Evolutionary conservation across 1,284 basidiomycete genomes (phyloP), one percentile per base, ranked within the genome.

Genomic region (Sporisorium sorghi): DNA sequence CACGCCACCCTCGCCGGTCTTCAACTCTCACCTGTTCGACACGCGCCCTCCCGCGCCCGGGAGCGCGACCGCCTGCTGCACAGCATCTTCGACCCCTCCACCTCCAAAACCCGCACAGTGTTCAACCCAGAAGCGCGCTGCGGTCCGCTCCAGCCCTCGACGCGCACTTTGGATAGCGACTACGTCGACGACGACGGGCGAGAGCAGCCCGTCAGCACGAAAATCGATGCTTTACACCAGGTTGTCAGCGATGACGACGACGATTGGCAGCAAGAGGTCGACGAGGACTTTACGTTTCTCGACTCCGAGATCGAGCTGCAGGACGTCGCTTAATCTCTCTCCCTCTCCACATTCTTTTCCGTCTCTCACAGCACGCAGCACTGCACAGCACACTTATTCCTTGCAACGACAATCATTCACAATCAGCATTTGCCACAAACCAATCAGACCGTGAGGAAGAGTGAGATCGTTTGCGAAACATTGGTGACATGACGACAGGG

Each of bases 201-300:
- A 12, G 26, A 11, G 6, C 37, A 19, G n/a, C n/a, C n/a, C 8
- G 15, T 40, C 37, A 40, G 35, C 35, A n/a, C 15, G 5, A 17
- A 40, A 7, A 1, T 9, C 37, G n/a, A 40, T n/a, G 15, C 37
- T 40, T 5, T 17, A 17, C 37, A 15, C 12, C n/a, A n/a, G n/a
- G n/a, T n/a, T n/a, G 37, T n/a, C 37, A 40, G 37, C 37, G 37
- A 40, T 28, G 63, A 62, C 55, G 63, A 72, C 52, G 68, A 71
- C 23, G 68, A 73, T 35, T 73, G 70, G 70, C 58, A 60, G 8
- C 56, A 73, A 33, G 70, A 59, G 23, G 64, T 73, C 43, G 70
- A 73, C 17, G 32, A 67, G 24, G 64, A 67, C 35, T 73, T 62
- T 19, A 72, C 70, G 23, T 73, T 73, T n/a, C 44, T 63, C 53